These are phyloP conservation scores for Ganoderma meredithae DNA, from an alignment of 1,284 basidiomycete genomes.

Conservation along the genomic window DNA sequence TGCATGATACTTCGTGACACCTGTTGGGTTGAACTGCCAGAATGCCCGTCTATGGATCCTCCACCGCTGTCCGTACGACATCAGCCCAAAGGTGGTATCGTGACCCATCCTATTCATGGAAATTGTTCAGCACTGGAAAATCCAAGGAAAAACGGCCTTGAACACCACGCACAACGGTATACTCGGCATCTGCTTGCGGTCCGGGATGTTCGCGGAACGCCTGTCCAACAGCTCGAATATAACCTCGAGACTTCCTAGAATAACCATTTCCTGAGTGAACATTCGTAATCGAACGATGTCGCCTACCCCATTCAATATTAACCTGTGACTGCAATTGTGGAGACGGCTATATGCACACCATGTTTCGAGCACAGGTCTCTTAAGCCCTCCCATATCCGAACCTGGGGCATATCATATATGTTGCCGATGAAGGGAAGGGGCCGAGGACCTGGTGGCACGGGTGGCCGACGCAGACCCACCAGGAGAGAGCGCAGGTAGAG, in stretches of 20 bases:
- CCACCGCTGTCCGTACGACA: constrained; percentile 12
- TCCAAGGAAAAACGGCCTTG: background rate
- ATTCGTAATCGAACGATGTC: constrained; percentile 36
- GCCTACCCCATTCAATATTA: constrained; percentile 10
- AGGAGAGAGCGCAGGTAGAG: background rate
- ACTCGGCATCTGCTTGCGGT: constrained; percentile 11
- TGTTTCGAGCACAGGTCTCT: background rate
- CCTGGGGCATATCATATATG: constrained; percentile 9
- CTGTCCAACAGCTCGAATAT: constrained; percentile 27
- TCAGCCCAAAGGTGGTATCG: background rate
- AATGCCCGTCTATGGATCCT: constrained; percentile 4
- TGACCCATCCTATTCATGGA: background rate
- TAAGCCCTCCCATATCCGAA: constrained; percentile 5
- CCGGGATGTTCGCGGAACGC: constrained; percentile 25
- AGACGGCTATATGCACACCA: background rate
- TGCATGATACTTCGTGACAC: constrained; percentile 4
- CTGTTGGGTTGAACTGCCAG: constrained; percentile 15
- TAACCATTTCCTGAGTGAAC: constrained; percentile 33
- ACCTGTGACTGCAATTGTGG: too few species aligned
- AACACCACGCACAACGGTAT: background rate
- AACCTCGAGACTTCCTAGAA: constrained; percentile 24
- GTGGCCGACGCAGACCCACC: background rate
- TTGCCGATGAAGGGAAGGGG: constrained; percentile 14
- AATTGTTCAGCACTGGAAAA: background rate
- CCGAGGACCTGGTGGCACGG: constrained; percentile 14